Percentiles rank a stretch among this genome's conserved stretches.
Evolutionary conservation across 2,329 filamentous ascomycete species (phyloP).

Genomic region (Dactylellina parvicollis): DNA sequence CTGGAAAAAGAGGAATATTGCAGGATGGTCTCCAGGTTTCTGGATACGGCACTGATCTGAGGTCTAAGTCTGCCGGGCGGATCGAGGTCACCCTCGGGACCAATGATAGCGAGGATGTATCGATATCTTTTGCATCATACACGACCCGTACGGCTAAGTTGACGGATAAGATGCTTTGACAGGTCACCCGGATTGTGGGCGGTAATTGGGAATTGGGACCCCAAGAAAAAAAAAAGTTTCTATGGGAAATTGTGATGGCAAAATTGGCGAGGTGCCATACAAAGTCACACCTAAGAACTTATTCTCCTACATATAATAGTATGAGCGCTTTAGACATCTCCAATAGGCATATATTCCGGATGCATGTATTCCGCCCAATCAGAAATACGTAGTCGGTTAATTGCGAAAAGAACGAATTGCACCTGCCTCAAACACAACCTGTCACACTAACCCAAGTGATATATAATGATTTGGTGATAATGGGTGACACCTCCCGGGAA

Average conservation of each 20-base stretch:
- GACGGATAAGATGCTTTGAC: conserved; percentile 53
- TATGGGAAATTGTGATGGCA: conserved; percentile 45
- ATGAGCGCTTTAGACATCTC: conserved; percentile 51
- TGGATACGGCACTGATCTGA: conserved; percentile 52
- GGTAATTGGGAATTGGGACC: conserved; percentile 23
- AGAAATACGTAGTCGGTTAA: conserved; percentile 49
- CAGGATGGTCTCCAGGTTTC: conserved; percentile 54
- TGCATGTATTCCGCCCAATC: conserved; percentile 38
- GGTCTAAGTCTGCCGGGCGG: conserved; percentile 26
- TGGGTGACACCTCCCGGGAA: conserved; percentile 47
- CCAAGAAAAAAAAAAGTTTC: conserved; percentile 7
- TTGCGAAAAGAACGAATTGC: conserved; percentile 49
- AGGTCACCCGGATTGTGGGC: conserved; percentile 26
- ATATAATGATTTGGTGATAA: conserved; percentile 49
- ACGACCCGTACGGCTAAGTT: conserved; percentile 47
- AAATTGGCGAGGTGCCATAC: conserved; percentile 53
- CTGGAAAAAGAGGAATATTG: conserved; percentile 41
- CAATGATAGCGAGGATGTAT: conserved; percentile 41
- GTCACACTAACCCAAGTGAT: conserved; percentile 47
- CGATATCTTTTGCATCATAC: conserved; percentile 33
- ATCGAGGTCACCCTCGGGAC: conserved; percentile 39
- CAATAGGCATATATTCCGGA: conserved; percentile 55
- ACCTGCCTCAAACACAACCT: conserved; percentile 51
- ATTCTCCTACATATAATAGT: conserved; percentile 45
- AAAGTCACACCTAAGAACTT: conserved; percentile 27